Evolutionary conservation across 345 rosid species (phyloP), one percentile per base, ranked within the genome.

Genomic region (Iberis pinnata): DNA sequence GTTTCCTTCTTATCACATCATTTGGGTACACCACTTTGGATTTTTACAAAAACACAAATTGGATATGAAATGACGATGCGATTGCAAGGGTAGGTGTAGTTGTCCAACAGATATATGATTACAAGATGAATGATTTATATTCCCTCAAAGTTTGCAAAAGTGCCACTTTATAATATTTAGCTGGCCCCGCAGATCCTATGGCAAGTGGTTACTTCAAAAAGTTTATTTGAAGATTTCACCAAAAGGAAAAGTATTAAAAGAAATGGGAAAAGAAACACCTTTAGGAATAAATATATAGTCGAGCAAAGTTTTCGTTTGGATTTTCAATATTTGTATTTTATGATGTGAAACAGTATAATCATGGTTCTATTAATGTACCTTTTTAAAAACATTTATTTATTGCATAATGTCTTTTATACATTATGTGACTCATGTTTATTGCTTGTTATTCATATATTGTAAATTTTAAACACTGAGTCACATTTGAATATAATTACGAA

Each of bases 141-240:
- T 26, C 29, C 29, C 29, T 26, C 31, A 52, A 75, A 78, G 85
- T 80, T 75, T 70, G 77, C 49, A 71, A 70, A 57, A 26, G 35
- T 31, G 56, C 8, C 32, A 64, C 65, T 64, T 43, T 58, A 8
- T 53, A 33, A 33, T 53, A 60, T 52, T 44, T 17, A 32, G 45
- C 8, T 24, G 81, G 68, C 51, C 78, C 95, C 72, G 57, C 72
- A 20, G 49, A 80, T 76, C 89, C 64, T 56, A 46, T 39, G 40
- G 65, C 50, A 39, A 9, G 55, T 63, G 77, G 78, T 61, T 64
- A 52, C 41, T 67, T 59, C 44, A 31, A 29, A 43, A 51, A 59
- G 60, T 43, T 45, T 66, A 24, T 66, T 52, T 66, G 37, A 29
- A 45, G 61, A 67, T 67, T 67, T 67, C 65, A 60, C 59, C 53